Percentiles rank a stretch among this genome's conserved stretches.
Conservation (phyloP, 1,139 yeast genomes). For the Suhomyces kunorum region DNA sequence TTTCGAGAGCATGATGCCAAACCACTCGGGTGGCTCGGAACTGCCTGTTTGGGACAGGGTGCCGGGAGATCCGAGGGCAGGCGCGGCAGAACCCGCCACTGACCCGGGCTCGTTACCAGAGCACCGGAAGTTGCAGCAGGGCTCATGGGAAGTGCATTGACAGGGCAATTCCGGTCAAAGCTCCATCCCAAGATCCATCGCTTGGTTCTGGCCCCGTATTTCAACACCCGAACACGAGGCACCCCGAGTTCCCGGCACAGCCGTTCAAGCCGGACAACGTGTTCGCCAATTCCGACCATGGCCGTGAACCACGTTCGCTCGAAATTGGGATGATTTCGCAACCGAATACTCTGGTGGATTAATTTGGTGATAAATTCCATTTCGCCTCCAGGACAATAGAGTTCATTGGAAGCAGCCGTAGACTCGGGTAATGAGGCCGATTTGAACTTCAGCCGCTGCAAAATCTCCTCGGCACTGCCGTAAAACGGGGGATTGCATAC, state of each 20-base stretch:
- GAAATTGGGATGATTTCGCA: conserved; percentile 12
- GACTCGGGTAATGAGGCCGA: conserved; percentile 14
- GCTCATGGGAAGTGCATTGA: too few species aligned
- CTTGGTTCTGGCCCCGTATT: conserved; percentile 18
- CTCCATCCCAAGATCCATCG: conserved; percentile 27
- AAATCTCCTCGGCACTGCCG: conserved; percentile 14
- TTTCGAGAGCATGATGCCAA: background rate
- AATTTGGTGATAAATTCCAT: conserved; percentile 17
- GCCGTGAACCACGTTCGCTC: conserved; percentile 23
- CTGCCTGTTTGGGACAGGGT: background rate
- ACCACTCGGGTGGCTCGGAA: conserved; percentile 5
- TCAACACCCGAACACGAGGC: conserved; percentile 10
- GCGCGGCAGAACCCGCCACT: background rate
- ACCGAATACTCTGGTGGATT: conserved; percentile 17
- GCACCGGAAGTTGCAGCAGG: too few species aligned
- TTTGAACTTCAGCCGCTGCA: conserved; percentile 14
- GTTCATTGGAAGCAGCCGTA: conserved; percentile 17
- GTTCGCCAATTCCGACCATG: conserved; percentile 21
- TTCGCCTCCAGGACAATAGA: conserved; percentile 24
- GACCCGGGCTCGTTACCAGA: too few species aligned
- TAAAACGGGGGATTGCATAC: conserved; percentile 30
- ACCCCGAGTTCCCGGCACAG: conserved; percentile 12
- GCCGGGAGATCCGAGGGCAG: background rate
- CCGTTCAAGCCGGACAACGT: conserved; percentile 13
- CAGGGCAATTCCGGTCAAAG: background rate